A percentile compares a stretch with the other conserved stretches of the same genome.
phyloP scores from a whole-genome alignment of 2,329 filamentous ascomycete species.

The Cryphonectria carpinicola region DNA sequence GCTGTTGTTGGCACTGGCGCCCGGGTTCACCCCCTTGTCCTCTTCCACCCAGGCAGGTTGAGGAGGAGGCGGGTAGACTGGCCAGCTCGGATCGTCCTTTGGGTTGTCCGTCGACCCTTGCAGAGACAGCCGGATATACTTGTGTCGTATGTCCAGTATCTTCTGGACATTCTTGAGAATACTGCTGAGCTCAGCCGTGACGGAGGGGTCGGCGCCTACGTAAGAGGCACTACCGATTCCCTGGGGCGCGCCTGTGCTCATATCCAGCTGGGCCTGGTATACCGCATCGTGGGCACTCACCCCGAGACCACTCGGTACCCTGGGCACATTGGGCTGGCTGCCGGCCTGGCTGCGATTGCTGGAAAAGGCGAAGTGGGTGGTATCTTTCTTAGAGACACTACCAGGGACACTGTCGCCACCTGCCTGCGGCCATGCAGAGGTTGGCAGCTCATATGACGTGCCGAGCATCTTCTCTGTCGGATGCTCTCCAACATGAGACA shows the following conservation, averaged over 20 bases:
- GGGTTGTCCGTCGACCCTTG: constrained; percentile 86
- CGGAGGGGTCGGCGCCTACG: constrained; percentile 73
- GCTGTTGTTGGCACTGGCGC: constrained; percentile 48
- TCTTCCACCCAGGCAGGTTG: constrained; percentile 84
- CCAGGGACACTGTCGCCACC: constrained; percentile 25
- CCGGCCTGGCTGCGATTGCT: constrained; percentile 28
- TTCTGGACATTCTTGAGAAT: constrained; percentile 93
- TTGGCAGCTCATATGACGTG: constrained; percentile 20
- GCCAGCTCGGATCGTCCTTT: constrained; percentile 80
- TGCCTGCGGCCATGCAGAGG: constrained; percentile 26
- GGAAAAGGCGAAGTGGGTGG: constrained; percentile 23
- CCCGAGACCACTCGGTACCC: constrained; percentile 20
- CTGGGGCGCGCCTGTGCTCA: constrained; percentile 50
- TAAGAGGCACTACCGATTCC: constrained; percentile 68
- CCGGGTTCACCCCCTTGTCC: constrained; percentile 36
- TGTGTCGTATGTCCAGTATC: constrained; percentile 84
- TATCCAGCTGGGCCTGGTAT: constrained; percentile 28
- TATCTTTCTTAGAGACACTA: constrained; percentile 29
- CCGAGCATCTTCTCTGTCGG: constrained; percentile 21
- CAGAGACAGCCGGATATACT: constrained; percentile 84
- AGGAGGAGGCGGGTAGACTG: constrained; percentile 88
- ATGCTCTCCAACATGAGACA: constrained; percentile 33
- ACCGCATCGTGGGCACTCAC: constrained; percentile 34
- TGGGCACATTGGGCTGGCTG: constrained; percentile 22
- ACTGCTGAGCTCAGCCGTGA: constrained; percentile 79